A percentile compares a stretch with the other conserved stretches of the same genome.
These are phyloP conservation scores for Chrysanthemum lavandulifolium DNA, from an alignment of 129 eudicot genomes.

Conservation along the genomic window DNA sequence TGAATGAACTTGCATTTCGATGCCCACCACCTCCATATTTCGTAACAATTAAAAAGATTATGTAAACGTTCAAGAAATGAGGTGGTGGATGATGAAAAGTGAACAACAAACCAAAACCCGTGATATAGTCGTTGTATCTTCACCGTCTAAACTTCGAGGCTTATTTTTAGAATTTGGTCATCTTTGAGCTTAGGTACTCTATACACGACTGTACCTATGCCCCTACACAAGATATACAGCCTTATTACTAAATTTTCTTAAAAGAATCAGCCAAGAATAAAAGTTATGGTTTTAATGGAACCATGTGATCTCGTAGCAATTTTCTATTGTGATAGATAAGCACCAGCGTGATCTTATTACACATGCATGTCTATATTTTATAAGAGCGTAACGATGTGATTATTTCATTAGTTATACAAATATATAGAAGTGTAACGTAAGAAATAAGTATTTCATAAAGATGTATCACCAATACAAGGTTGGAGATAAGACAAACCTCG, in stretches of 20 bases:
- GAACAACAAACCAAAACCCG: slow-evolving; percentile 37
- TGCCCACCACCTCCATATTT: slow-evolving; percentile 92
- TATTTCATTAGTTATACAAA: too few species aligned
- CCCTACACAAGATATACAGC: slow-evolving; percentile 32
- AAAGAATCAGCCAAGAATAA: background rate
- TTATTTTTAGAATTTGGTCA: slow-evolving; percentile 59
- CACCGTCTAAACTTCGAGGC: slow-evolving; percentile 63
- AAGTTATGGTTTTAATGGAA: background rate
- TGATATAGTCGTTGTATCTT: slow-evolving; percentile 82
- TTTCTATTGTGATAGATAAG: too few species aligned
- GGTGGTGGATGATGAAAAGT: background rate
- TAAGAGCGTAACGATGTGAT: too few species aligned
- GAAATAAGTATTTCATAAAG: too few species aligned
- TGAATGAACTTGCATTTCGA: slow-evolving; percentile 84
- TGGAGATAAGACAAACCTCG: slow-evolving; percentile 50
- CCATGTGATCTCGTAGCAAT: too few species aligned
- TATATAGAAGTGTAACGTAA: too few species aligned
- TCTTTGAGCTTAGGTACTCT: slow-evolving; percentile 68
- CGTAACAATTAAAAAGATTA: slow-evolving; percentile 20
- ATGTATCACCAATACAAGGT: background rate
- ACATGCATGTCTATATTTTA: too few species aligned
- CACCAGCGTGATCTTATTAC: too few species aligned
- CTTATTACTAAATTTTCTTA: too few species aligned
- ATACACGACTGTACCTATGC: slow-evolving; percentile 86
- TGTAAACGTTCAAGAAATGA: background rate